Evolutionary conservation across 1,139 yeast genomes (phyloP), one percentile per base, ranked within the genome.

Genomic region (Taphrina populina): DNA sequence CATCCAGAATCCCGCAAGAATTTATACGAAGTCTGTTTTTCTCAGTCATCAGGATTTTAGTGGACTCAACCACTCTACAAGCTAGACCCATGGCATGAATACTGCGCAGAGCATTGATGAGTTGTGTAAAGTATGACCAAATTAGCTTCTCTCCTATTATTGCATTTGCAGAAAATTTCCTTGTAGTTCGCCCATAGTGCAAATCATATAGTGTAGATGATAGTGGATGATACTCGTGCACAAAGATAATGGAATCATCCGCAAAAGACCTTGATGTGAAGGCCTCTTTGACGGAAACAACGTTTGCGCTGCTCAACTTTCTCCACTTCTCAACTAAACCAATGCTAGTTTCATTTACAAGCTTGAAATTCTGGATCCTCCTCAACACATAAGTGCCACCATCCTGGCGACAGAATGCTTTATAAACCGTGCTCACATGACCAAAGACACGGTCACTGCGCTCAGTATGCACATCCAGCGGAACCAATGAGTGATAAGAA

Each of bases 261-360:
- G 88, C 90, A 71, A 94, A 92, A 4, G 90, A 86, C 61, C 88
- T 79, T 8, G 94, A 83, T 0, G 96, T 84, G 67, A 92, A 92
- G 8, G 95, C 88, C 66, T 90, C 96, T 52, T 79, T 77, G 6
- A 88, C 70, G 36, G 76, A 75, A 1, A 85, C 87, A 15, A 88
- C 72, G 63, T 83, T 82, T 11, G 90, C 78, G 61, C 73, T 72
- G 26, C 75, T 70, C 8, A 80, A 65, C 39, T 70, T 68, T 46
- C 69, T 70, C 88, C 88, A 83, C 53, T 68, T 73, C 59, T 77
- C 76, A 43, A 82, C 73, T 4, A 70, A 67, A 21, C 72, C 65
- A 58, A 83, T 72, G 39, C 79, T 75, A 59, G 76, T 77, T 59
- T 87, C 88, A 61, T 82, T 80, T 2, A 76, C 70, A 21, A 83